Evolutionary conservation across 257 asterid genomes (phyloP).

Genomic region (Solanum clarkiae): DNA sequence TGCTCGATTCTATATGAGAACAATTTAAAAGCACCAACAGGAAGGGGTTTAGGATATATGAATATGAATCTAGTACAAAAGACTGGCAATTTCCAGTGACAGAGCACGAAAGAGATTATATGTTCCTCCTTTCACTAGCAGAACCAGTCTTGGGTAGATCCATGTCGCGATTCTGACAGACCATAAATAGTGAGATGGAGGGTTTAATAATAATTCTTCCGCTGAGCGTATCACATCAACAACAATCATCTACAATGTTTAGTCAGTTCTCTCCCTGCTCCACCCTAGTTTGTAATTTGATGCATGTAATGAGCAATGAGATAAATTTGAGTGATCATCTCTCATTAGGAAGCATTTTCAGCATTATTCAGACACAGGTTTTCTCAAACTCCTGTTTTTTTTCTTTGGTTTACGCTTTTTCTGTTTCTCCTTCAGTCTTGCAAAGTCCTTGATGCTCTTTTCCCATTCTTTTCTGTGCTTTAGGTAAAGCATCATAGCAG

Average conservation of each 20-base stretch:
- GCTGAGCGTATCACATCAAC: neutral
- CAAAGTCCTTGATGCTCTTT: constrained; percentile 48
- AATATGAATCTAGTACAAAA: neutral
- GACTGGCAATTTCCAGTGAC: neutral
- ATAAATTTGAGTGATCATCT: neutral
- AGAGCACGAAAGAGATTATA: neutral
- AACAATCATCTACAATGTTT: neutral
- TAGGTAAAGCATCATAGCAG: constrained; percentile 80
- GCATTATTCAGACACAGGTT: neutral
- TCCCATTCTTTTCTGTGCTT: constrained; percentile 66
- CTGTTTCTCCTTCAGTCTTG: constrained; percentile 46
- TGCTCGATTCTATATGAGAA: neutral
- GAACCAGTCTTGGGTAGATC: neutral
- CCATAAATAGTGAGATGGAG: neutral
- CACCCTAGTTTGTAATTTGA: neutral
- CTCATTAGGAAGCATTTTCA: neutral
- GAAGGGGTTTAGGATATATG: neutral
- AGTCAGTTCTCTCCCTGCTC: neutral
- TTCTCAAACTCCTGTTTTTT: constrained; percentile 11
- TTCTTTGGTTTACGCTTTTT: constrained; percentile 41
- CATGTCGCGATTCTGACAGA: neutral
- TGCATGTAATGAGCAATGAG: neutral
- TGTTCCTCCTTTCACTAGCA: neutral
- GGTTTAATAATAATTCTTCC: neutral
- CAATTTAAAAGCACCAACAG: neutral